A percentile compares a stretch with the other conserved stretches of the same genome.
Evolutionary conservation across 306 rosid genomes (phyloP).

Genomic region (Adenanthera pavonina): DNA sequence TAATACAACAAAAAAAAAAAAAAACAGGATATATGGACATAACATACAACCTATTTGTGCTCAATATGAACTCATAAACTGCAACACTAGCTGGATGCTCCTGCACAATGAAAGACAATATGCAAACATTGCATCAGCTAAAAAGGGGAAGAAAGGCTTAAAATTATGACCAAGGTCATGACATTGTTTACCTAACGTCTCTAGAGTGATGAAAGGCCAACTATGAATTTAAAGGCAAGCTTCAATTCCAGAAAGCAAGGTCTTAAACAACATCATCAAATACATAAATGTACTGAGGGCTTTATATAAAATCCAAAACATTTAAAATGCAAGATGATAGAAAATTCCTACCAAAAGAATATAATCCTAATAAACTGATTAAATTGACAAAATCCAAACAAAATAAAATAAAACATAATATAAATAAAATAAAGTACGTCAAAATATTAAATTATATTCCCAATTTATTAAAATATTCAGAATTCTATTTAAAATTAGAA

Average conservation of each 20-base stretch:
- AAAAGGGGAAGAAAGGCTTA: background rate
- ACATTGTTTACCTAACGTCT: no score
- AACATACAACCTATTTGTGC: constrained; percentile 6
- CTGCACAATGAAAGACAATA: constrained; percentile 50
- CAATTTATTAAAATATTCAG: background rate
- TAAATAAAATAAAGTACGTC: background rate
- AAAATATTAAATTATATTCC: background rate
- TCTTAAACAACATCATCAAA: background rate
- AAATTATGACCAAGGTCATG: no score
- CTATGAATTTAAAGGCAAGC: no score
- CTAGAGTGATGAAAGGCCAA: background rate
- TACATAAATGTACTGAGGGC: background rate
- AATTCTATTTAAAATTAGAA: background rate
- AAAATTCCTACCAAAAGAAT: no score
- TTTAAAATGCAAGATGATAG: no score
- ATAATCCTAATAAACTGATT: no score
- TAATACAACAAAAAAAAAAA: background rate
- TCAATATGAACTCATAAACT: constrained; percentile 24
- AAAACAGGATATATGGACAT: constrained; percentile 14
- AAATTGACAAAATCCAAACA: no score
- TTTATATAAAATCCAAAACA: background rate
- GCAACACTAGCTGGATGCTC: constrained; percentile 51
- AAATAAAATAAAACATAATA: no score
- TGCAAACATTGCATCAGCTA: background rate
- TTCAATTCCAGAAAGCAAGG: background rate